Evolutionary conservation across 306 rosid species (phyloP).

Genomic region (Clitoria ternatea): DNA sequence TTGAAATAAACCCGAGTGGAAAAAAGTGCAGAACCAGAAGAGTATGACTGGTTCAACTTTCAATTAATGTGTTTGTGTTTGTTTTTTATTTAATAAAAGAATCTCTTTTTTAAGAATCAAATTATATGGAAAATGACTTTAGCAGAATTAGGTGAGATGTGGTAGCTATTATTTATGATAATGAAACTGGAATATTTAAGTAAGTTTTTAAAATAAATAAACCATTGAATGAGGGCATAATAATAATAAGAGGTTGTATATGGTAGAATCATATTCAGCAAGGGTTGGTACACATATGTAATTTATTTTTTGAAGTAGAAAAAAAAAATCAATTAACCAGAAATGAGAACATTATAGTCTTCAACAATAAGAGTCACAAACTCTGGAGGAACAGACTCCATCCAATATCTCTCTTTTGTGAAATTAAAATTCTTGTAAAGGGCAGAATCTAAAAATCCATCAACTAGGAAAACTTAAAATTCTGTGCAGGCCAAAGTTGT

Average conservation of each 20-base stretch:
- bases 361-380: too few relatives aligned
- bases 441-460: not conserved
- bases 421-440: not conserved
- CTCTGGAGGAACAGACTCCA: too few relatives aligned
- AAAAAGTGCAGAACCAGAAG: not conserved
- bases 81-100: not conserved
- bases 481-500: not conserved
- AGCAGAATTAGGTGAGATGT: not conserved
- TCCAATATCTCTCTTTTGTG: too few relatives aligned
- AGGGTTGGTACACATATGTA: too few relatives aligned
- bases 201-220: not conserved
- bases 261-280: not conserved
- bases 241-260: not conserved
- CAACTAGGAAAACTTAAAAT: not conserved
- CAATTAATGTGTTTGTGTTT: not conserved
- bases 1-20: not conserved
- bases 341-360: too few relatives aligned
- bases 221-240: not conserved
- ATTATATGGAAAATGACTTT: not conserved
- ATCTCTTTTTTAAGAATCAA: not conserved
- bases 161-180: not conserved
- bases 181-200: not conserved
- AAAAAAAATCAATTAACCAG: too few relatives aligned
- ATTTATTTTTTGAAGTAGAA: too few relatives aligned
- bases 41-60: conserved; percentile 5